phyloP scores from a whole-genome alignment of 1,284 basidiomycete genomes.

The Cryptococcus depauperatus region DNA sequence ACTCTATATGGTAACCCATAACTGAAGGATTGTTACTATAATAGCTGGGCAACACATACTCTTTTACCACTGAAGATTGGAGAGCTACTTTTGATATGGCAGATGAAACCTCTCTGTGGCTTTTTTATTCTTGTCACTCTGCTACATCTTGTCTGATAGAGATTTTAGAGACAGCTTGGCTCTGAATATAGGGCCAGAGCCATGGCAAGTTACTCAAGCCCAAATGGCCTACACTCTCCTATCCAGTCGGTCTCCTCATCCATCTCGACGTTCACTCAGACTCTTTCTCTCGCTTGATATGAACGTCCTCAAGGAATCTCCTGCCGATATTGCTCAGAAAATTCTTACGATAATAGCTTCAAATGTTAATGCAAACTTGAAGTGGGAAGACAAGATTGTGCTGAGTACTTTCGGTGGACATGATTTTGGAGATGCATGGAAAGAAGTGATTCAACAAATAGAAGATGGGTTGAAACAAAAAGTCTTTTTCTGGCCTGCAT shows the following conservation, averaged over 20 bases:
- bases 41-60: conserved; percentile 45
- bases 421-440: conserved; percentile 35
- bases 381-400: conserved; percentile 21
- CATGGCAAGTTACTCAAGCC: conserved; percentile 43
- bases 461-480: conserved; percentile 17
- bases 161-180: conserved; percentile 39
- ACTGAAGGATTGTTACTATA: background rate
- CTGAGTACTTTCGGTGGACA: conserved; percentile 41
- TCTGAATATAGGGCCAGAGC: conserved; percentile 43
- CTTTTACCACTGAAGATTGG: conserved; percentile 39
- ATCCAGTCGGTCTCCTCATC: background rate
- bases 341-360: conserved; percentile 9
- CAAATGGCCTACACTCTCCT: conserved; percentile 28
- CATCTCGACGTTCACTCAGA: conserved; percentile 9
- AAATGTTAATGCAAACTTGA: conserved; percentile 11
- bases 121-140: background rate
- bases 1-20: background rate
- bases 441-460: conserved; percentile 25
- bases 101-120: conserved; percentile 32
- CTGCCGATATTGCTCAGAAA: conserved; percentile 15
- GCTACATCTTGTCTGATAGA: background rate
- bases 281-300: conserved; percentile 43
- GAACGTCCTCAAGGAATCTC: conserved; percentile 34
- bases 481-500: conserved; percentile 42
- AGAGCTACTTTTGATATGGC: conserved; percentile 33